Base-by-base conservation (phyloP, 495 filamentous ascomycete genomes). In the Podospora anserina region DNA sequence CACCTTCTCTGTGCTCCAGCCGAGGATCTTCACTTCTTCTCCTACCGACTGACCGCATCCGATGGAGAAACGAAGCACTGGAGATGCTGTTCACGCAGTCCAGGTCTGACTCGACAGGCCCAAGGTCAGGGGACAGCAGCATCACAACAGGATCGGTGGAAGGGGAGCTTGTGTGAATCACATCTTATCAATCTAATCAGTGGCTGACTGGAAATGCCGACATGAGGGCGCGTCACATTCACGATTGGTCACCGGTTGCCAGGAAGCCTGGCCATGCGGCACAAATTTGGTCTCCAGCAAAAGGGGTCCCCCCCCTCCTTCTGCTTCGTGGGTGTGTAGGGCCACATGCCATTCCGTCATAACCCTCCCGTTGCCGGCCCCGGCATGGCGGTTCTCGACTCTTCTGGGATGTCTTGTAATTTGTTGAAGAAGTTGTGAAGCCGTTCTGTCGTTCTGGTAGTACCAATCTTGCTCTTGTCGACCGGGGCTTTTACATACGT, bases 181-280 rank as follows among this genome's bases (percentile, higher is more conserved):
- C 49, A 72, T 74, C 72, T 74, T 60, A 76, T 74, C 72, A 72
- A 74, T 76, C 66, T 73, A 66, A 73, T 74, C 57, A 63, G 3
- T 61, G 18, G 23, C 23, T 23, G 4, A 26, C 15, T 61, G 9
- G 15, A n/a, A 15, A 23, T 39, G 27, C 15, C 53, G 27, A 32
- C 54, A 57, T 23, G 54, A 57, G 16, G 18, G 5, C 54, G 27
- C 26, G 16, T 27, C 60, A 0, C 26, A 19, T 62, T 34, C 60
- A 62, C 4, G 26, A 32, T 26, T 39, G 61, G 61, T n/a, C 32
- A 34, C 61, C n/a, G 61, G 30, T 5, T 19, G 61, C 61, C 61
- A 32, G 28, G 30, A 63, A 49, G 18, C 28, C 34, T 63, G 5
- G 60, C 60, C 23, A 62, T 58, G 55, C 55, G 23, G 55, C 55